These are phyloP conservation scores for Boechera divaricarpa DNA, from an alignment of 345 rosid species.

Conservation along the genomic window DNA sequence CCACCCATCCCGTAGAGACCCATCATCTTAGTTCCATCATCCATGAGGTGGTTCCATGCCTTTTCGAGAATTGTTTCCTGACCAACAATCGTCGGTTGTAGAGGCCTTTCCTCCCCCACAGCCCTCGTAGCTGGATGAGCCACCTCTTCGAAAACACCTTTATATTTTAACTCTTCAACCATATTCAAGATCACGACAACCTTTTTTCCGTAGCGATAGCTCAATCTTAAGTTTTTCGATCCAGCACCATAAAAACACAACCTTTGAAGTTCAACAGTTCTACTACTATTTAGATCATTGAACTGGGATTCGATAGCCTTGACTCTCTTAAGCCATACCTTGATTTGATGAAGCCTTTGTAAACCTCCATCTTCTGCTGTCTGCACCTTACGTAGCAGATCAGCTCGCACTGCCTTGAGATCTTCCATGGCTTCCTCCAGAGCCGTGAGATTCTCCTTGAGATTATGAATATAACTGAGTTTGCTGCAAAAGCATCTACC, in stretches of 20 bases:
- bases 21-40: slow-evolving; percentile 20
- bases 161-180: slow-evolving; percentile 9
- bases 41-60: slow-evolving; percentile 27
- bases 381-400: slow-evolving; percentile 20
- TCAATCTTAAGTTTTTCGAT: slow-evolving; percentile 15
- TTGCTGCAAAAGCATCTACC: slow-evolving; percentile 13
- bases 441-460: slow-evolving; percentile 24
- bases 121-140: slow-evolving; percentile 16
- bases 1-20: slow-evolving; percentile 41
- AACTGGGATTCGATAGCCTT: background rate
- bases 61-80: slow-evolving; percentile 11
- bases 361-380: slow-evolving; percentile 20
- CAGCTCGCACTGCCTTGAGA: slow-evolving; percentile 30
- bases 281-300: slow-evolving; percentile 5
- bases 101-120: slow-evolving; percentile 13
- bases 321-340: slow-evolving; percentile 34
- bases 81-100: slow-evolving; percentile 24
- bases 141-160: slow-evolving; percentile 23
- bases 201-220: slow-evolving; percentile 6
- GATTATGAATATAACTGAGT: background rate
- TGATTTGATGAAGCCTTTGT: slow-evolving; percentile 22
- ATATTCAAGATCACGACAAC: background rate
- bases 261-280: background rate
- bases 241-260: slow-evolving; percentile 16
- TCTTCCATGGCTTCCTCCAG: slow-evolving; percentile 29